Evolutionary conservation across 495 filamentous ascomycete species (phyloP).

Genomic region (Glonium stellatum): DNA sequence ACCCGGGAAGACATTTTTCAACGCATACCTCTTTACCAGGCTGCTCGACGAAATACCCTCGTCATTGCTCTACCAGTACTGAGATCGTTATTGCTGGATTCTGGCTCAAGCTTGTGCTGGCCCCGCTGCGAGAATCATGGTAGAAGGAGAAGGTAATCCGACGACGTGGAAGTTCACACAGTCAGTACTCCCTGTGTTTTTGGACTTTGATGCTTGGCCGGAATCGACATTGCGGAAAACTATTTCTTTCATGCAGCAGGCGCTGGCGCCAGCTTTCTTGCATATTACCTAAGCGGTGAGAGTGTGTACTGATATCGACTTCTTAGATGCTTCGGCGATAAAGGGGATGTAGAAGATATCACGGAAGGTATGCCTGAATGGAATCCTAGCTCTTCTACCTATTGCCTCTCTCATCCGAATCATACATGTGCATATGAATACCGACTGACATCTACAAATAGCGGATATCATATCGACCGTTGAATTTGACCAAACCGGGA

Average conservation of each 20-base stretch:
- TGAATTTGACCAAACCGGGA: constrained; percentile 97
- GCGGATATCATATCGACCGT: constrained; percentile 99
- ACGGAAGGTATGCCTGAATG: constrained; percentile 77
- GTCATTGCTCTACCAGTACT: background rate
- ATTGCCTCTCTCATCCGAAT: constrained; percentile 2
- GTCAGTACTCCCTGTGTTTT: constrained; percentile 53
- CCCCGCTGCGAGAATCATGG: constrained; percentile 60
- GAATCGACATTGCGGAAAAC: background rate
- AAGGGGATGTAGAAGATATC: constrained; percentile 98
- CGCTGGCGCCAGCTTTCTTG: background rate
- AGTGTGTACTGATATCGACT: constrained; percentile 9
- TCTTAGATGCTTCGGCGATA: constrained; percentile 93
- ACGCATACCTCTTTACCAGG: background rate
- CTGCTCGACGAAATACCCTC: background rate
- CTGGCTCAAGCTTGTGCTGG: background rate
- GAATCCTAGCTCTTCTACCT: constrained; percentile 24
- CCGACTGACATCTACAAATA: constrained; percentile 33
- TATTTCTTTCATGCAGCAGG: background rate
- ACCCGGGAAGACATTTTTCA: background rate
- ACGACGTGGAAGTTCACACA: constrained; percentile 99
- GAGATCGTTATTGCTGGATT: background rate
- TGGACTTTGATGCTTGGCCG: background rate
- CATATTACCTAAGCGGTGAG: background rate
- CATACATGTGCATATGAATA: background rate
- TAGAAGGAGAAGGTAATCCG: constrained; percentile 85